Percentiles rank a stretch among this genome's conserved stretches.
phyloP scores from a whole-genome alignment of 805 yeast species.

The Diddensiella santjacobensis region DNA sequence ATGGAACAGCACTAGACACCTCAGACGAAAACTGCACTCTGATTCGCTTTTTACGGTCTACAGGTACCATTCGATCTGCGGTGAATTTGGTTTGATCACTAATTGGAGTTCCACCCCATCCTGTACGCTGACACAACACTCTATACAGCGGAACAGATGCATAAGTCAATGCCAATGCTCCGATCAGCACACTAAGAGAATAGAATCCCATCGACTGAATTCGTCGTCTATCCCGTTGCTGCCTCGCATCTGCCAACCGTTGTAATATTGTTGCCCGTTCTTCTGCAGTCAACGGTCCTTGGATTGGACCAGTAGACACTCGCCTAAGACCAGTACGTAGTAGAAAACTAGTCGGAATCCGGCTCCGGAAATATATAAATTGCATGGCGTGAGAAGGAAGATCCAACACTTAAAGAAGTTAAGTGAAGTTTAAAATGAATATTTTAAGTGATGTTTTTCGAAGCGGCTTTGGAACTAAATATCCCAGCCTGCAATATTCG shows the following conservation, averaged over 20 bases:
- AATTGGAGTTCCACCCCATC: conserved; percentile 93
- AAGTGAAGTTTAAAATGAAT: too few species aligned
- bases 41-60: conserved; percentile 77
- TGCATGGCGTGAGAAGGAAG: too few species aligned
- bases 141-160: conserved; percentile 92
- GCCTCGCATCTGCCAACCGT: background rate
- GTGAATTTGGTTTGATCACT: conserved; percentile 80
- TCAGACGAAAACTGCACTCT: conserved; percentile 87
- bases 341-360: too few species aligned
- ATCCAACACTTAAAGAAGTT: too few species aligned
- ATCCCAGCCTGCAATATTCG: background rate
- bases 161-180: conserved; percentile 74
- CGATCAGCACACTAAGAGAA: conserved; percentile 45
- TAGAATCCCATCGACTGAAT: conserved; percentile 9
- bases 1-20: conserved; percentile 83
- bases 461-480: too few species aligned
- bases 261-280: background rate
- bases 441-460: too few species aligned
- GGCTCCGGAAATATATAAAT: too few species aligned
- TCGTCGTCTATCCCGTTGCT: background rate
- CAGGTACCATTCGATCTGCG: conserved; percentile 82
- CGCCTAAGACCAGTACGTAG: too few species aligned
- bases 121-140: conserved; percentile 89
- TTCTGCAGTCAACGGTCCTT: background rate
- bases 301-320: background rate